A percentile compares a stretch with the other conserved stretches of the same genome.
Conservation (phyloP, 176 grass and related monocot species). For the Musa schizocarpa region DNA sequence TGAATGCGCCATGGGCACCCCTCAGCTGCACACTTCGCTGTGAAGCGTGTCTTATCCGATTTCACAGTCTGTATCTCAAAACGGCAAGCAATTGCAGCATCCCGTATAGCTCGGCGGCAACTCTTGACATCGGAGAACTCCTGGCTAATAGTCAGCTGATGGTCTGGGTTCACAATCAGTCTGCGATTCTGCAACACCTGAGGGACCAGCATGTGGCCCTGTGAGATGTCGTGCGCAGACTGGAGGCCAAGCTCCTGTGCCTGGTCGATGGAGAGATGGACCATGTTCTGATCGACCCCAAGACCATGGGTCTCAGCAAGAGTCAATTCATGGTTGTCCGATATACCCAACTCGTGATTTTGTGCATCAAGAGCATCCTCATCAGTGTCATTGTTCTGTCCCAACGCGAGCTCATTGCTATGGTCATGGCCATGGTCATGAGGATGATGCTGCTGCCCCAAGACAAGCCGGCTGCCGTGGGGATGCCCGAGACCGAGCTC, state of each 20-base stretch:
- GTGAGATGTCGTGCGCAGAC: slow-evolving; percentile 36
- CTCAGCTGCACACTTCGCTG: slow-evolving; percentile 78
- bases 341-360: slow-evolving; percentile 47
- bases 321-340: slow-evolving; percentile 60
- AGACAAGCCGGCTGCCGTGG: slow-evolving; percentile 48
- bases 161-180: slow-evolving; percentile 44
- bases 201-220: slow-evolving; percentile 37
- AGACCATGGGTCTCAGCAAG: slow-evolving; percentile 63
- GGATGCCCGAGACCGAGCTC: slow-evolving; percentile 51
- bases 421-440: slow-evolving; percentile 43
- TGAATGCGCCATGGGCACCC: slow-evolving; percentile 88
- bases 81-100: slow-evolving; percentile 87
- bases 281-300: slow-evolving; percentile 42
- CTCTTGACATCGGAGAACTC: slow-evolving; percentile 84
- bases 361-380: slow-evolving; percentile 32
- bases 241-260: slow-evolving; percentile 63
- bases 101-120: slow-evolving; percentile 75
- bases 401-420: slow-evolving; percentile 53
- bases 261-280: slow-evolving; percentile 64
- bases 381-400: slow-evolving; percentile 51
- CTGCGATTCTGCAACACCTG: slow-evolving; percentile 64
- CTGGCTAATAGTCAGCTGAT: slow-evolving; percentile 72
- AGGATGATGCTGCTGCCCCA: slow-evolving; percentile 19
- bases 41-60: slow-evolving; percentile 83
- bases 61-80: slow-evolving; percentile 98